Base-by-base conservation (phyloP, 2,329 filamentous ascomycete genomes). In the Diaporthe nobilis region DNA sequence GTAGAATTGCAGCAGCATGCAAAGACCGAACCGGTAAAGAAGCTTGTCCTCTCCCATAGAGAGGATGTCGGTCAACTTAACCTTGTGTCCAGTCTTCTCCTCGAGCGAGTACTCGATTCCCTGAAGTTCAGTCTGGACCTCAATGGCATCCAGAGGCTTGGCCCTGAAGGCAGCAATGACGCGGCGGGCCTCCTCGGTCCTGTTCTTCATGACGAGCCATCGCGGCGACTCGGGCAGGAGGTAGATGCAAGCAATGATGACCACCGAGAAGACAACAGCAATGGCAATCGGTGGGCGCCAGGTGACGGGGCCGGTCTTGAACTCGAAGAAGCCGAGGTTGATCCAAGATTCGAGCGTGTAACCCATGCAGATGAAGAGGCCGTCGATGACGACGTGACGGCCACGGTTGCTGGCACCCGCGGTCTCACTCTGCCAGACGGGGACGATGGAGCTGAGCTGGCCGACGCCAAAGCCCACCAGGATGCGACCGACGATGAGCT, bases 31-130 rank as follows among this genome's bases (percentile, higher is more conserved):
- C 2, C 89, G 86, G 81, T 90, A 89, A 22, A 85, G 81, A 1
- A 88, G 84, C 81, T 87, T 87, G 75, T 89, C 87, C 15, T 87
- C 84, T 71, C 87, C 87, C 84, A 87, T 87, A 78, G 84, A 87
- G 78, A 88, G 82, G 79, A 89, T 82, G 60, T 88, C 85, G 55
- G 79, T 80, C 13, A 88, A 80, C 72, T 81, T 85, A 4, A 84
- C 83, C 15, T 82, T 83, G 57, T 81, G 80, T 5, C 80, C 77
- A 49, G 80, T 80, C 7, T 86, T 84, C 72, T 86, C 83, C 78
- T 78, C 77, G 37, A 79, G 71, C 15, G 77, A 77, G 22, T 74
- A 71, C 42, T 79, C 74, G 5, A 79, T 78, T 3, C 73, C 75
- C 22, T 73, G 57, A 13, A 76, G 49, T 61, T 78, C 72, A 6